A percentile compares a stretch with the other conserved stretches of the same genome.
These are phyloP conservation scores for Osmanthus fragrans DNA, from an alignment of 257 asterid genomes.

Conservation along the genomic window DNA sequence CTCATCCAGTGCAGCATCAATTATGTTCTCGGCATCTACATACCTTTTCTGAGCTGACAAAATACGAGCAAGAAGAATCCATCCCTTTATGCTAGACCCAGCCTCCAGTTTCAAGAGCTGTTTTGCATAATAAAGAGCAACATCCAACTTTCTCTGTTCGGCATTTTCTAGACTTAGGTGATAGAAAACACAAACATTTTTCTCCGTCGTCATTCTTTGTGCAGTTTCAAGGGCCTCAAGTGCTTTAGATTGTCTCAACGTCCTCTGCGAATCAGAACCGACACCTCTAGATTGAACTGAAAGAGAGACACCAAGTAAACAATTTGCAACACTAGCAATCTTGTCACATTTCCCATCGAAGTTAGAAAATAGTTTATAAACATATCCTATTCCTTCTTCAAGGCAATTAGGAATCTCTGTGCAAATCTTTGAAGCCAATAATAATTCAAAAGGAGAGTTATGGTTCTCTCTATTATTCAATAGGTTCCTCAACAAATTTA, in stretches of 20 bases:
- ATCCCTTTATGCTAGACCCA: constrained; percentile 61
- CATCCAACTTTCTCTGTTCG: constrained; percentile 77
- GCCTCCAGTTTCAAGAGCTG: constrained; percentile 59
- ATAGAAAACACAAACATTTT: constrained; percentile 46
- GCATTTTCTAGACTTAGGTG: constrained; percentile 81
- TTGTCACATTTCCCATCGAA: constrained; percentile 42
- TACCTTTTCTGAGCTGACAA: constrained; percentile 82
- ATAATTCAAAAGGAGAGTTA: constrained; percentile 42
- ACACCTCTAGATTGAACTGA: constrained; percentile 59
- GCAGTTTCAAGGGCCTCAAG: constrained; percentile 72
- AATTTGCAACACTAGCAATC: constrained; percentile 47
- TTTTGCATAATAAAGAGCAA: constrained; percentile 77
- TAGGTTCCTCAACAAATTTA: constrained; percentile 66
- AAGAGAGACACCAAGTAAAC: constrained; percentile 57
- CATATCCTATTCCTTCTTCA: constrained; percentile 62
- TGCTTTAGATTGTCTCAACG: constrained; percentile 57
- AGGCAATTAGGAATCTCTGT: constrained; percentile 37
- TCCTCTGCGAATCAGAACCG: constrained; percentile 57
- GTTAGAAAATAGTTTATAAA: constrained; percentile 35
- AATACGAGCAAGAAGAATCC: constrained; percentile 89
- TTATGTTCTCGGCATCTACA: constrained; percentile 66
- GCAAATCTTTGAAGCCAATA: constrained; percentile 83
- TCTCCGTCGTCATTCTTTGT: constrained; percentile 40
- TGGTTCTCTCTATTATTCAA: constrained; percentile 57
- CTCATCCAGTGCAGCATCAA: constrained; percentile 87